Evolutionary conservation across 2,329 filamentous ascomycete species (phyloP), one percentile per base, ranked within the genome.

Genomic region (Teratosphaeria viscida): DNA sequence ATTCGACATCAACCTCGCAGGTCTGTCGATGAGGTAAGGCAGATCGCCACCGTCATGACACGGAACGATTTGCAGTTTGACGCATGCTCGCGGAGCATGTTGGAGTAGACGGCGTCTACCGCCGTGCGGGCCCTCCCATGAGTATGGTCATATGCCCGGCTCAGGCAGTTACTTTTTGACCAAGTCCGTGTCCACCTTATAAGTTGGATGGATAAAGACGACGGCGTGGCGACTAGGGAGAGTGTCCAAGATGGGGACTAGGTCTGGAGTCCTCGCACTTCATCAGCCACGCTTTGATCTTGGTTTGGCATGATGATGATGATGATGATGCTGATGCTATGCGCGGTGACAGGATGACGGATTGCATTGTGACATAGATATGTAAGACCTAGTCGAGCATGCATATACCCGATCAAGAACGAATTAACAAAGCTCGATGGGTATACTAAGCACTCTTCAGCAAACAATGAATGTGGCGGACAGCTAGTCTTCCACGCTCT

Each of bases 401-500:
- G 43, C 43, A 49, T 39, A 39, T 16, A 4, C 37, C 16, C 3
- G 6, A 16, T 8, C 43, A 49, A n/a, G 43, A 49, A 49, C 8
- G n/a, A 49, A 49, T 23, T 8, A 49, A 23, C 16, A 10, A 49
- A 16, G 19, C 43, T 49, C 4, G 23, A 49, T 49, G 43, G 43
- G 16, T 49, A 49, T 49, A 23, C 43, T 49, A 6, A 49, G 4
- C 43, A 49, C 43, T 49, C n/a, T 23, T 49, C 43, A 49, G 43
- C 43, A 49, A 49, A n/a, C 43, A 49, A 49, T 23, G 19, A 49
- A n/a, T n/a, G 16, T 49, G 19, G 43, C 43, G 10, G 43, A 49
- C 43, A 49, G 23, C 43, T 49, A 76, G 57, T 76, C 73, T 58
- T 75, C 67, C 4, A 75, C 74, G 58, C 72, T 74, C 57, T 69